Evolutionary conservation across 257 asterid species (phyloP).

Genomic region (Nicotiana undulata): DNA sequence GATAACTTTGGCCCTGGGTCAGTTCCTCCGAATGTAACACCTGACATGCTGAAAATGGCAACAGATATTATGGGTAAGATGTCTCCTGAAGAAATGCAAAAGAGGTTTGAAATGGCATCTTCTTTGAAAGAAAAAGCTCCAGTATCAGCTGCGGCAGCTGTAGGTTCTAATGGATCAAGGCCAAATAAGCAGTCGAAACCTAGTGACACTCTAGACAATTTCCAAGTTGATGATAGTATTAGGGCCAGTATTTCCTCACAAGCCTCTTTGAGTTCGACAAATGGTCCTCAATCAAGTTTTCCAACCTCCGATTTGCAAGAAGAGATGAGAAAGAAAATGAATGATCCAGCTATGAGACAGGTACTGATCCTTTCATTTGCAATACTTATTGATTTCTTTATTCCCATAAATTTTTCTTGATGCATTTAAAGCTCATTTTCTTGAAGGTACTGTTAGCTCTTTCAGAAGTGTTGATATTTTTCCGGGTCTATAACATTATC

Average conservation of each 20-base stretch:
- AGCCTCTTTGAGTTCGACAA: conserved; percentile 21
- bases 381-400: not conserved
- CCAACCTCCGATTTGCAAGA: conserved; percentile 69
- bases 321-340: conserved; percentile 89
- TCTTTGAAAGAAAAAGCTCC: conserved; percentile 52
- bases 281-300: conserved; percentile 37
- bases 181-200: conserved; percentile 24
- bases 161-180: conserved; percentile 28
- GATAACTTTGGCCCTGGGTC: conserved; percentile 36
- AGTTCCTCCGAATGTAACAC: conserved; percentile 48
- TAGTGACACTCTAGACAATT: conserved; percentile 23
- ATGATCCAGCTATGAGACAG: conserved; percentile 97
- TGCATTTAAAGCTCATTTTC: too few relatives aligned
- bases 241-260: conserved; percentile 45
- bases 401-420: not conserved
- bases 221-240: conserved; percentile 19
- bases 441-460: too few relatives aligned
- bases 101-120: conserved; percentile 73
- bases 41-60: conserved; percentile 90
- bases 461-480: too few relatives aligned
- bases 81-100: conserved; percentile 73
- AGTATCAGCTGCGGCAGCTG: conserved; percentile 32
- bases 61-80: conserved; percentile 78
- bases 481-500: too few relatives aligned
- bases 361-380: conserved; percentile 21